Base-by-base conservation (phyloP, 306 rosid species). In the Citrullus amarus region DNA sequence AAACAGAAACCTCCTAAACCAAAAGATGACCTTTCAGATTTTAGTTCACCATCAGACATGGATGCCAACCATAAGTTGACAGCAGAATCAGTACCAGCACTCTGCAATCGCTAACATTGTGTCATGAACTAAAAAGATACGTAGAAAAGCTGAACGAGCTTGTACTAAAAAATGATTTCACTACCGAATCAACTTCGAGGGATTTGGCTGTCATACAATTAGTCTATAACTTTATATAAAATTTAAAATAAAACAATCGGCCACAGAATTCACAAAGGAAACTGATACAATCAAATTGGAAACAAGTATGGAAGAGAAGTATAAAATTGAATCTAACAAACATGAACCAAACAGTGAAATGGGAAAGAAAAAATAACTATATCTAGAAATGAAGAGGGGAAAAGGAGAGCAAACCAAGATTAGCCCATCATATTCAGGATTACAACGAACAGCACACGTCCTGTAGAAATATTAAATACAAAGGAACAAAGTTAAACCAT, bases 11-110 rank as follows among this genome's bases (percentile, higher is more conserved):
- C 34, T 74, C 25, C 2, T 46, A 79, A 81, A 81, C 44, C 78
- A 74, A 76, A 79, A 84, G 78, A 83, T 54, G 79, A 95, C 98
- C 96, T 88, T 76, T 86, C 97, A 55, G 91, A 56, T 65, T 81
- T 76, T 79, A 82, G 77, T 77, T 86, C 93, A 44, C 85, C 92
- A 43, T 78, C 77, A 56, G 83, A 73, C 69, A 83, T 30, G 56
- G 97, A 85, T 82, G 93, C 88, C 59, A 85, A 80, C 99, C 99
- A 95, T 91, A 95, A 79, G 83, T 90, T 92, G 77, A 95, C 99
- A 30, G 96, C 78, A 68, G 99, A 92, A 83, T 95, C 96, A 0
- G 98, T 95, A 54, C 98, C 97, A 32, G 97, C 88, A 88, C 97
- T 95, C 98, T 95, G 96, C 80, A 85, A 84, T 25, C 77, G 56